Percentiles rank a stretch among this genome's conserved stretches.
Evolutionary conservation across 2,329 filamentous ascomycete species (phyloP).

Genomic region (Phyllosticta capitalensis): DNA sequence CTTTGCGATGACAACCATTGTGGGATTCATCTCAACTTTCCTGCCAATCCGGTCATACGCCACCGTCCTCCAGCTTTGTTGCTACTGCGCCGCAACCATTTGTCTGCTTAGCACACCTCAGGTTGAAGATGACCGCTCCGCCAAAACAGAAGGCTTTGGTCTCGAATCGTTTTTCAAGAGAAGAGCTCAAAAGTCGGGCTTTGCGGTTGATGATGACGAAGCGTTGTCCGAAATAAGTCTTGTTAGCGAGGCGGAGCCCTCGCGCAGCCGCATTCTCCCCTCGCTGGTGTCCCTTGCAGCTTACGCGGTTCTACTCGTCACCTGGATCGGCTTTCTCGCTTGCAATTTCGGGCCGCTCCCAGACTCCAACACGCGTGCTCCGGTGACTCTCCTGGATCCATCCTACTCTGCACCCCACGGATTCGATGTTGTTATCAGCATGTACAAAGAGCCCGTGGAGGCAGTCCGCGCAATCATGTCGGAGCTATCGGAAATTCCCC

Average conservation of each 20-base stretch:
- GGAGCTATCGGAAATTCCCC: constrained; percentile 16
- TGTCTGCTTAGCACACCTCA: constrained; percentile 6
- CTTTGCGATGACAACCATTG: constrained; percentile 8
- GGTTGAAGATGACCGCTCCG: not conserved
- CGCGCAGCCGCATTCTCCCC: not conserved
- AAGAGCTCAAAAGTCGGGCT: not conserved
- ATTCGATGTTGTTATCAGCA: constrained; percentile 29
- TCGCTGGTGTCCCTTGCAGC: constrained; percentile 5
- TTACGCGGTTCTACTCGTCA: constrained; percentile 1
- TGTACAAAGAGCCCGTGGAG: constrained; percentile 26
- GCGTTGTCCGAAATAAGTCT: not conserved
- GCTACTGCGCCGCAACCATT: constrained; percentile 8
- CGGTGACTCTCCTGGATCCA: constrained; percentile 13
- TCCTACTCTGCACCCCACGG: constrained; percentile 16
- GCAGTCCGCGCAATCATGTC: constrained; percentile 19
- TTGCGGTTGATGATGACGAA: not conserved
- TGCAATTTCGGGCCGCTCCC: constrained; percentile 7
- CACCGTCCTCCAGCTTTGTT: constrained; percentile 9
- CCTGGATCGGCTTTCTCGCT: constrained; percentile 4
- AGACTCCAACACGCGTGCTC: not conserved
- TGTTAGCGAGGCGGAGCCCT: not conserved
- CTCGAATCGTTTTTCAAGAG: not conserved
- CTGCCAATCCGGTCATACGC: constrained; percentile 12
- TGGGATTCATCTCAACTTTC: constrained; percentile 9
- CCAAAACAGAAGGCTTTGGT: not conserved